Base-by-base conservation (phyloP, 2,329 filamentous ascomycete genomes). In the Aspergillus terreus region DNA sequence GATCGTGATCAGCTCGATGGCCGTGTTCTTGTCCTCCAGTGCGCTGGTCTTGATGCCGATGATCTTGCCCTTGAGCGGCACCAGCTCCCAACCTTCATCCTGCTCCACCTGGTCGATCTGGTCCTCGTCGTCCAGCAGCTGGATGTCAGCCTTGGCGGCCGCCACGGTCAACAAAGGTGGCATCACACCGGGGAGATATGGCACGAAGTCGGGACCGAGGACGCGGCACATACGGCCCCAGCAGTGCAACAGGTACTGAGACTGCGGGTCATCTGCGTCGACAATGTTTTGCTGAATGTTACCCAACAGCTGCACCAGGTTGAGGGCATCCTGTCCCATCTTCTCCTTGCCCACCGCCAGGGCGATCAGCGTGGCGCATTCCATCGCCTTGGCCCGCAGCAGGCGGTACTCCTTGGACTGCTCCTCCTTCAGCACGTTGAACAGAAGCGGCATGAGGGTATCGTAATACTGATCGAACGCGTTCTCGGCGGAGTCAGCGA, bases 181-280 rank as follows among this genome's bases (percentile, higher is more conserved):
- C 85, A 99, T 97, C 56, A 99, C 94, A 46, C 85, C 92, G 35
- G 87, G 85, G 49, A 99, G 80, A 78, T 95, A 99, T 14, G 92
- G 92, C 11, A 97, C 79, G 72, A 99, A 99, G 63, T 96, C 92
- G 44, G 82, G 77, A 17, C 88, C 91, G 57, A 99, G 82, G 27
- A 99, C 92, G 59, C 94, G 87, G 74, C 92, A 97, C 94, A 99
- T 99, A 45, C 94, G 86, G 47, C 94, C 94, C 94, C 94, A 99
- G 76, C 94, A 99, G 78, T 99, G 94, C 74, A 99, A 89, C 33
- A 99, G 81, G 70, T 99, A 99, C 64, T 95, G 92, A 14, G 91
- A 88, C 72, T 99, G 94, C 36, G 94, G 94, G 67, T 99, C 94
- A 63, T 99, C 94, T 1, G 91, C 76, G 63, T 99, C 94, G 4